Evolutionary conservation across 2,329 filamentous ascomycete genomes (phyloP).

Genomic region (Fusarium nygamai): DNA sequence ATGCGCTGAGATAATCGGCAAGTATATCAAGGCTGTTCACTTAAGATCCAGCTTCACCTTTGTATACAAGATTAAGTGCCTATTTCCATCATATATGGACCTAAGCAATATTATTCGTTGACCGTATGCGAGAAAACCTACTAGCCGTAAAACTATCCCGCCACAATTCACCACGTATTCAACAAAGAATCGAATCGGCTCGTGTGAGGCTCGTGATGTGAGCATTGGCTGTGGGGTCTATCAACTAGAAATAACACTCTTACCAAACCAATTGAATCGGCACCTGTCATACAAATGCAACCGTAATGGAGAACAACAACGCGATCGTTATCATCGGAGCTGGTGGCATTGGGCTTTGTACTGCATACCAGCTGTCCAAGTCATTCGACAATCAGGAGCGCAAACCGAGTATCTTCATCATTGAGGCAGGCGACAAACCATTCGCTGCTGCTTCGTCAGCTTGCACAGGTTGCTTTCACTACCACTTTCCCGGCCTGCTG

Average conservation of each 20-base stretch:
- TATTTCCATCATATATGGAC: not conserved
- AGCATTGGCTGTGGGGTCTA: no score
- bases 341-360: not conserved
- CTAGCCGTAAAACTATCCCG: not conserved
- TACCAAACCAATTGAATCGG: no score
- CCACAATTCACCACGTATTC: not conserved
- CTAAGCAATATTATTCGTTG: not conserved
- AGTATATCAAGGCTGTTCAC: no score
- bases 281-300: not conserved
- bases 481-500: not conserved
- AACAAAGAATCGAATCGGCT: not conserved
- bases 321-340: not conserved
- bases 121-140: not conserved
- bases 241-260: no score
- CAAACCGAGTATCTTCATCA: not conserved
- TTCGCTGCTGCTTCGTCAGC: not conserved
- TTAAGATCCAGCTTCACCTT: not conserved
- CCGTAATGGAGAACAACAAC: not conserved
- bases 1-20: no score
- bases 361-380: not conserved
- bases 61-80: no score
- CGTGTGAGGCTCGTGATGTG: no score
- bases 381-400: not conserved
- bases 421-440: accelerated
- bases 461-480: not conserved